phyloP scores from a whole-genome alignment of 192 early-diverging fungal species.

The Backusella tarrabulga region DNA sequence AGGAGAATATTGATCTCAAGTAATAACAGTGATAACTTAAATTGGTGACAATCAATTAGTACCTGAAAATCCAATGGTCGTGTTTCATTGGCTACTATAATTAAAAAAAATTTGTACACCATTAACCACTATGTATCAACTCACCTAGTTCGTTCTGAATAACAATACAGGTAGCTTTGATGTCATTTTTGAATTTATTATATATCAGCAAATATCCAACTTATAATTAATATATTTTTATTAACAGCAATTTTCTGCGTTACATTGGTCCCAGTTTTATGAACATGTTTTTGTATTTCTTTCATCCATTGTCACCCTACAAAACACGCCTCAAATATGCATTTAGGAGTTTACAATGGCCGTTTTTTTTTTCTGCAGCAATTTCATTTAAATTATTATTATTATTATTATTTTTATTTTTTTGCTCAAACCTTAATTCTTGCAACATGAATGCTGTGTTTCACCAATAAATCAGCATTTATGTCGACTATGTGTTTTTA shows the following conservation, averaged over 20 bases:
- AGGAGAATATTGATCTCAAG: no score
- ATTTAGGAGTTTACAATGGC: background rate
- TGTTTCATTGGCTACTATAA: no score
- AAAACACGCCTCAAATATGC: background rate
- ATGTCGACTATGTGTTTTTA: no score
- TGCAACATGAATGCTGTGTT: background rate
- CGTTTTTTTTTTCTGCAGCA: background rate
- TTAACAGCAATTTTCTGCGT: background rate
- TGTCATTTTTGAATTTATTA: background rate
- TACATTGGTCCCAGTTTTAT: conserved; percentile 1
- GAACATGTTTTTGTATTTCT: background rate
- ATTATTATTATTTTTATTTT: background rate
- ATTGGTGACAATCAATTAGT: no score
- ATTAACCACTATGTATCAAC: background rate
- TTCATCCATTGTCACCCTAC: background rate
- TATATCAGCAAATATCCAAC: background rate
- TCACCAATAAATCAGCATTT: background rate
- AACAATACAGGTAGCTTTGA: background rate
- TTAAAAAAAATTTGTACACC: background rate
- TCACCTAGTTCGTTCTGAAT: background rate
- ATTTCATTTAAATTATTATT: background rate
- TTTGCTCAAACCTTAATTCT: background rate
- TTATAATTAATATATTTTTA: background rate
- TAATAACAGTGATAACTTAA: no score
- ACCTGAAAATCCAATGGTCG: no score